Evolutionary conservation across 208 protist genomes (phyloP).

Genomic region (Blastocrithidia nonstop): DNA sequence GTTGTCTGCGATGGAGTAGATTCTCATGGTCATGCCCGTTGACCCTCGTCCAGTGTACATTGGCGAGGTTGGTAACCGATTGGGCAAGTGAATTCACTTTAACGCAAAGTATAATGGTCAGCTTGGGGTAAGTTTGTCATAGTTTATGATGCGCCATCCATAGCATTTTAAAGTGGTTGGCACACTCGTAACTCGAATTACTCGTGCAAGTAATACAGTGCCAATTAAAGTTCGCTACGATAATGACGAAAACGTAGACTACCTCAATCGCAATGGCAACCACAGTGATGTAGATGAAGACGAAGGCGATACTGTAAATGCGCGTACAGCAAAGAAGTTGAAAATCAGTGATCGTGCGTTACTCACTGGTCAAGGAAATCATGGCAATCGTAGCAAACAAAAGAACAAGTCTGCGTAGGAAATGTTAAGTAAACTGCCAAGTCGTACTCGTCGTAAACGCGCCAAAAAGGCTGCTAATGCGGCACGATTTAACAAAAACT

Average conservation of each 20-base stretch:
- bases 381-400: background rate
- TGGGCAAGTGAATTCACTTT: slow-evolving; percentile 76
- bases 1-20: slow-evolving; percentile 44
- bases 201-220: slow-evolving; percentile 35
- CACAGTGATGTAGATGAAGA: slow-evolving; percentile 32
- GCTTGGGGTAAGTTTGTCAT: slow-evolving; percentile 50
- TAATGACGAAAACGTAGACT: slow-evolving; percentile 16
- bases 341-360: slow-evolving; percentile 45
- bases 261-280: slow-evolving; percentile 11
- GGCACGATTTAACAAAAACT: slow-evolving; percentile 66
- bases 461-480: slow-evolving; percentile 56
- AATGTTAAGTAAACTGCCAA: slow-evolving; percentile 23
- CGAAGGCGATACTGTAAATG: no score
- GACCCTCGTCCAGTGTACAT: slow-evolving; percentile 65
- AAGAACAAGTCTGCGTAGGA: slow-evolving; percentile 7
- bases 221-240: slow-evolving; percentile 69
- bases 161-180: slow-evolving; percentile 49
- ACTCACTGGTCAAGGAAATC: slow-evolving; percentile 26
- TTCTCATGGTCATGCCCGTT: slow-evolving; percentile 76
- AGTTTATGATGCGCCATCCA: slow-evolving; percentile 52
- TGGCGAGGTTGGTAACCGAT: slow-evolving; percentile 71
- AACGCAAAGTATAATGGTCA: slow-evolving; percentile 63
- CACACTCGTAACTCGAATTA: slow-evolving; percentile 47
- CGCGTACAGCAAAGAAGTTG: slow-evolving; percentile 6
- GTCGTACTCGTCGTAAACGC: slow-evolving; percentile 45